Evolutionary conservation across 1,284 basidiomycete genomes (phyloP), one percentile per base, ranked within the genome.

Genomic region (Wallemia mellicola): DNA sequence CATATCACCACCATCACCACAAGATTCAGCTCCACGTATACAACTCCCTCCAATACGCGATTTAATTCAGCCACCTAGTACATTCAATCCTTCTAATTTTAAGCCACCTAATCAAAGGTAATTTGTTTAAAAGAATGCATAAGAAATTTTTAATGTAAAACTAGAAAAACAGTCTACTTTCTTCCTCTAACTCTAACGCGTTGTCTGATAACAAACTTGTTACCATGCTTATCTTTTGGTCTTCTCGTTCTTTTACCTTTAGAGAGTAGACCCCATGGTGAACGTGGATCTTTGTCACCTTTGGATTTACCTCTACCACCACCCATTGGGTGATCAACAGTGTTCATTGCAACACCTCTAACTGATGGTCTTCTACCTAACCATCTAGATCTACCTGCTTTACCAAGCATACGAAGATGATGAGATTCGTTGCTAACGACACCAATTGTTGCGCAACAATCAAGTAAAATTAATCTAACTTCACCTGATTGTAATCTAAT

Each of bases 231-330:
- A 60, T 82, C 80, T 24, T 57, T 57, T 7, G 91, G 86, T 68
- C 88, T 83, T 66, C 92, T 80, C 60, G 92, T 98, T 60, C 92
- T 78, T 63, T 81, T 83, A 65, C 88, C 88, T 74, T 92, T 88
- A 27, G 86, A 83, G 63, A 85, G 77, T 79, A 86, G 85, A 62
- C 91, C 91, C 78, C 83, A 91, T 60, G 85, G 81, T 25, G 86
- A 87, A 24, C 84, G 79, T 2, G 88, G 86, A 68, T 88, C 81
- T 69, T 86, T 87, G 78, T 92, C 84, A 63, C 86, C 86, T 77
- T 96, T 96, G 61, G 83, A 86, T 73, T 94, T 95, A 68, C 92
- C 92, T 73, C 92, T 83, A 69, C 92, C 91, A 75, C 92, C 92
- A 73, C 92, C 92, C 71, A 89, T 89, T 63, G 92, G 91, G 72